Evolutionary conservation across 164 flowering plant species (phyloP).

Genomic region (Litsea cubeba): DNA sequence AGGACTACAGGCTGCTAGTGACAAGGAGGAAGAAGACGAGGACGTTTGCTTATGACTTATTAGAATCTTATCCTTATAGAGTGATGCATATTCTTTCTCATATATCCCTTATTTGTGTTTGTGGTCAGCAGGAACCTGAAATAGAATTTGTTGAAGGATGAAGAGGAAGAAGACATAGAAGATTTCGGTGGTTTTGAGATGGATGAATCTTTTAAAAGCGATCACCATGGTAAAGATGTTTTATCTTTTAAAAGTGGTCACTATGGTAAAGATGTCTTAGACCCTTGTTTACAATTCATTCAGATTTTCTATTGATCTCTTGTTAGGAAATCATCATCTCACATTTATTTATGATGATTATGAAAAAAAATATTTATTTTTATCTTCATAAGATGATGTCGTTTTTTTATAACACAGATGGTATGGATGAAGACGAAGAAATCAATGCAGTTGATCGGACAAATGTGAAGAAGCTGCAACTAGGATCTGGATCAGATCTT

Average conservation of each 20-base stretch:
- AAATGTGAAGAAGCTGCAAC: conserved; percentile 29
- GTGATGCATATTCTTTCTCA: too few relatives aligned
- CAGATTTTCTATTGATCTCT: background rate
- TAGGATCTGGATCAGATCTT: conserved; percentile 19
- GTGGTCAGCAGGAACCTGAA: conserved; percentile 46
- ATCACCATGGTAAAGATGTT: conserved; percentile 21
- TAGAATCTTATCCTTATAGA: background rate
- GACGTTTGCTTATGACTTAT: conserved; percentile 29
- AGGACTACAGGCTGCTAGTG: conserved; percentile 20
- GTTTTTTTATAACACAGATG: conserved; percentile 26
- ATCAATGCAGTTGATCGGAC: conserved; percentile 17
- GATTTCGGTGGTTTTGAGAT: conserved; percentile 57
- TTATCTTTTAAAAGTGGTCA: background rate
- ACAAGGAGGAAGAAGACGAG: conserved; percentile 29
- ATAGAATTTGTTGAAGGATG: conserved; percentile 81
- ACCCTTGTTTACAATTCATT: background rate
- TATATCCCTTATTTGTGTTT: background rate
- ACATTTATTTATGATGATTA: background rate
- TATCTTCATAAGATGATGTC: too few relatives aligned
- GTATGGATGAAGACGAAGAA: conserved; percentile 24
- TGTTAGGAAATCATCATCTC: background rate
- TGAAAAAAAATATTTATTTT: too few relatives aligned
- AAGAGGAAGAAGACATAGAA: conserved; percentile 91
- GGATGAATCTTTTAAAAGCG: conserved; percentile 23
- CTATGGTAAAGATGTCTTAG: background rate